phyloP scores from a whole-genome alignment of 1,284 basidiomycete species.

The Apiotrichum porosum region DNA sequence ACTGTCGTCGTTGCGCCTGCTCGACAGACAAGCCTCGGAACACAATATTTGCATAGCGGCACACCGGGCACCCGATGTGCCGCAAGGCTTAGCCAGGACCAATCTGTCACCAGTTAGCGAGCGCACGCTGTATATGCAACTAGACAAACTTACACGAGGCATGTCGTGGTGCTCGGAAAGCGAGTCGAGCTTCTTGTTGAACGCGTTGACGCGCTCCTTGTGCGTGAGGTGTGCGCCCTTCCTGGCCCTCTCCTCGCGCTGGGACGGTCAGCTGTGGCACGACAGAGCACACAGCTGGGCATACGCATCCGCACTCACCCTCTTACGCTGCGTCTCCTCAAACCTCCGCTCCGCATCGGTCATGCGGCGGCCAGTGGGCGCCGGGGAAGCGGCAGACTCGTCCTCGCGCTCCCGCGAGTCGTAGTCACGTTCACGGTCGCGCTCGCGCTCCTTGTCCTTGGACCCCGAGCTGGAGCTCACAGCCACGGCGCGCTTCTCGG shows the following conservation, averaged over 20 bases:
- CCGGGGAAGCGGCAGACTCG: constrained; percentile 6
- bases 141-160: constrained; percentile 34
- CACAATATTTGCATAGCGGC: not conserved
- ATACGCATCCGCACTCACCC: constrained; percentile 57
- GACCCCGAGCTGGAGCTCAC: no score
- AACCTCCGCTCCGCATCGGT: constrained; percentile 88
- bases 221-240: constrained; percentile 82
- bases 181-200: constrained; percentile 81
- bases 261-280: not conserved
- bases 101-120: not conserved
- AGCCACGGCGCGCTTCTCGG: constrained; percentile 28
- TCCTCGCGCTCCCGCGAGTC: not conserved
- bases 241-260: constrained; percentile 76
- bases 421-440: constrained; percentile 30
- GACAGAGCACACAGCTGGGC: not conserved
- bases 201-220: constrained; percentile 90
- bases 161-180: constrained; percentile 53
- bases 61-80: not conserved
- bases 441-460: constrained; percentile 49
- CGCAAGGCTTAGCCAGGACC: constrained; percentile 13
- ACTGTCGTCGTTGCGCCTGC: no score
- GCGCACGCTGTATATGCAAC: no score
- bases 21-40: no score
- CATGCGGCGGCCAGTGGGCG: constrained; percentile 51
- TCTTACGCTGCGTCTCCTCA: constrained; percentile 73